Conservation (phyloP, 2,329 filamentous ascomycete genomes). For the Aspergillus fijiensis region DNA sequence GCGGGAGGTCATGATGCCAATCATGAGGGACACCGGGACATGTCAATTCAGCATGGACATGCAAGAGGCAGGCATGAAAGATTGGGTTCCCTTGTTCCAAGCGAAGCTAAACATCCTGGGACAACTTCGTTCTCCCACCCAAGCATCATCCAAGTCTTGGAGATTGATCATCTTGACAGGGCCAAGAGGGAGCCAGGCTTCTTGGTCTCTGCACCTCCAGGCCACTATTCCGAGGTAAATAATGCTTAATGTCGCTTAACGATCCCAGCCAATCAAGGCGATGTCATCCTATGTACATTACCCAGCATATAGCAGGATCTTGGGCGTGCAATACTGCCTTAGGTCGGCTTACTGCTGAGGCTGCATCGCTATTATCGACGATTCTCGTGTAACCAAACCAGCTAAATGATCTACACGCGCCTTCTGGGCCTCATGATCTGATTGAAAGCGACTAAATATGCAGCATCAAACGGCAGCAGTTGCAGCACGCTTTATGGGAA, state of each 20-base stretch:
- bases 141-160: neutral
- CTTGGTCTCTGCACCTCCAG: slow-evolving; percentile 13
- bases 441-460: neutral
- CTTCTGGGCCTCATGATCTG: neutral
- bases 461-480: neutral
- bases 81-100: neutral
- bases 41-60: neutral
- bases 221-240: slow-evolving; percentile 17
- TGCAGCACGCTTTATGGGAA: neutral
- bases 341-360: too few species aligned
- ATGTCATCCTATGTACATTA: neutral
- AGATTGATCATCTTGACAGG: neutral
- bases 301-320: neutral
- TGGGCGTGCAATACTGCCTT: too few species aligned
- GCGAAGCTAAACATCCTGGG: neutral
- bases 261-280: neutral
- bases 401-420: neutral
- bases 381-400: neutral
- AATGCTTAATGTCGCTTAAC: slow-evolving; percentile 18
- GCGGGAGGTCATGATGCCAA: neutral
- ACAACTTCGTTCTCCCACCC: neutral
- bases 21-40: neutral
- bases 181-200: slow-evolving; percentile 16
- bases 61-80: neutral
- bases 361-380: too few species aligned